These are phyloP conservation scores for Maudiozyma bulderi DNA, from an alignment of 805 yeast genomes.

Conservation along the genomic window DNA sequence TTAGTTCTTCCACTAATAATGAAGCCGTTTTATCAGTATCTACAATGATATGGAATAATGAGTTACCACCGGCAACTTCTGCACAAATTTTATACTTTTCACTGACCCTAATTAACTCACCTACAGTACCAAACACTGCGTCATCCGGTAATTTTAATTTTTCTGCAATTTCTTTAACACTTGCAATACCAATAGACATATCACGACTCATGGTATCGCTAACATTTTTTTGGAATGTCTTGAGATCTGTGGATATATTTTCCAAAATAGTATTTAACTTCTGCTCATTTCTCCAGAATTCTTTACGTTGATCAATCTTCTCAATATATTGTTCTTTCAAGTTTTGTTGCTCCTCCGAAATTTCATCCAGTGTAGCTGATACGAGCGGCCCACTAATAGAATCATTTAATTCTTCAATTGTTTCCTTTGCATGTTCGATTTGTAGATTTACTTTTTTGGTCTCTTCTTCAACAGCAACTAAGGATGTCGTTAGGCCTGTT, in stretches of 20 bases:
- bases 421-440: slow-evolving; percentile 20
- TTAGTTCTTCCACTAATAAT: slow-evolving; percentile 64
- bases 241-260: slow-evolving; percentile 45
- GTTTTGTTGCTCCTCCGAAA: slow-evolving; percentile 21
- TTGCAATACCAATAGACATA: slow-evolving; percentile 57
- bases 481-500: slow-evolving; percentile 15
- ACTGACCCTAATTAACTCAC: slow-evolving; percentile 71
- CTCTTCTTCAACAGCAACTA: background rate
- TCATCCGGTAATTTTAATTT: slow-evolving; percentile 43
- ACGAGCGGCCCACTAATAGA: slow-evolving; percentile 31
- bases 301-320: slow-evolving; percentile 58
- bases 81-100: slow-evolving; percentile 78
- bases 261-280: slow-evolving; percentile 48
- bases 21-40: slow-evolving; percentile 81
- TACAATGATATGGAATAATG: slow-evolving; percentile 82
- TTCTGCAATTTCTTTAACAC: slow-evolving; percentile 54
- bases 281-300: slow-evolving; percentile 72
- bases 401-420: slow-evolving; percentile 29
- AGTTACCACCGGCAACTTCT: slow-evolving; percentile 81
- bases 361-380: slow-evolving; percentile 26
- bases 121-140: slow-evolving; percentile 75
- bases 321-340: slow-evolving; percentile 35
- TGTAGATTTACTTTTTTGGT: slow-evolving; percentile 11
- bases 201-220: slow-evolving; percentile 68
- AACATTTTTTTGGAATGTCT: slow-evolving; percentile 48